Evolutionary conservation across 176 grass and related monocot species (phyloP), one percentile per base, ranked within the genome.

Genomic region (Echinochloa phyllopogon): DNA sequence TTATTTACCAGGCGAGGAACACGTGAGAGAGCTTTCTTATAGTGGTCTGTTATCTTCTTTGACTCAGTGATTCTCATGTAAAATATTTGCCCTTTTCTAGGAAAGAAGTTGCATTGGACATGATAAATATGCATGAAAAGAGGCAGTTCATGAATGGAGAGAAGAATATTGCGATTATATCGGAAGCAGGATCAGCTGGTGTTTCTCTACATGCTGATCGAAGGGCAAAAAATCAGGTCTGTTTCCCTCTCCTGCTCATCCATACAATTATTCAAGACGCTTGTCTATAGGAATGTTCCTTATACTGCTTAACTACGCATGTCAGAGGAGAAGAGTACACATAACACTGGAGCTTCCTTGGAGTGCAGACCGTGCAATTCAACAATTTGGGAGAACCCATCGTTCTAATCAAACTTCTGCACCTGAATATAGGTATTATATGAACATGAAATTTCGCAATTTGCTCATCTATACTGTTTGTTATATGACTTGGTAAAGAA

Each of bases 311-410:
- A 53, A 83, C 47, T 49, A 36, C 41, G 44, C 51, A 78, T 91
- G 84, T 38, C 88, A 99, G 96, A 90, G 86, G 85, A 94, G 96
- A 83, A 92, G 96, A 84, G 91, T 99, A 70, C 96, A 99, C 75
- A 90, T 99, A 84, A 99, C 96, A 77, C 94, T 99, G 84, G 94
- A 99, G 84, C 91, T 99, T 69, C 96, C 96, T 71, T 99, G 96
- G 96, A 99, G 94, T 92, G 96, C 96, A 63, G 96, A 99, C 76
- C 93, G 94, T 78, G 96, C 96, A 53, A 99, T 99, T 84, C 96
- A 99, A 76, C 96, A 99, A 61, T 99, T 96, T 85, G 96, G 96
- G 61, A 93, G 96, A 94, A 94, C 91, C 57, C 96, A 99, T 90
- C 93, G 96, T 73, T 99, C 96, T 87, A 96, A 99, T 89, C 96